phyloP scores from a whole-genome alignment of 169 alveolate species.

The Perkinsus chesapeaki region DNA sequence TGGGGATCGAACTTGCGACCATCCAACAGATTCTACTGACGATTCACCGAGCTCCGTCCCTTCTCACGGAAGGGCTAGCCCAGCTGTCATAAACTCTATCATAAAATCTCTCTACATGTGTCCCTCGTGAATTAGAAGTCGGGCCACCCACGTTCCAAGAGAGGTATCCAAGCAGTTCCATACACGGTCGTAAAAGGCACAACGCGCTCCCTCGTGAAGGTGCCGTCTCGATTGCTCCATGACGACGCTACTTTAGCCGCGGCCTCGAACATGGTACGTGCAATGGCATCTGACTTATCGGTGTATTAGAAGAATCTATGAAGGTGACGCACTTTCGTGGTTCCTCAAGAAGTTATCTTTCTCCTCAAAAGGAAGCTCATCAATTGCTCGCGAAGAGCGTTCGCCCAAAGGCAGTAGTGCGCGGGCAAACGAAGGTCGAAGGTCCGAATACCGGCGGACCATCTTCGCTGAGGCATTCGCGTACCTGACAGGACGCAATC shows the following conservation, averaged over 20 bases:
- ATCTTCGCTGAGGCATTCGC: neutral
- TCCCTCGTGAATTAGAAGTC: too few relatives aligned
- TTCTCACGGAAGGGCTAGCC: too few relatives aligned
- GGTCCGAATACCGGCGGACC: neutral
- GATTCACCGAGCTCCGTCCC: too few relatives aligned
- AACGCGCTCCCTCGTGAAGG: neutral
- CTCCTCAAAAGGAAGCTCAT: neutral
- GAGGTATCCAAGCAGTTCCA: neutral
- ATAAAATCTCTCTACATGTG: too few relatives aligned
- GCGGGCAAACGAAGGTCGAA: neutral
- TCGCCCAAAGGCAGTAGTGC: neutral
- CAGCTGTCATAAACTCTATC: too few relatives aligned
- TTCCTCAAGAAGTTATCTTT: neutral
- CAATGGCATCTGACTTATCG: neutral
- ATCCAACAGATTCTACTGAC: too few relatives aligned
- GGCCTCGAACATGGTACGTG: neutral
- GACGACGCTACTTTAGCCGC: neutral
- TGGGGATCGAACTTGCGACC: too few relatives aligned
- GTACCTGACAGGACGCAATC: neutral
- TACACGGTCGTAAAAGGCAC: neutral
- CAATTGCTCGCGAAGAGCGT: neutral
- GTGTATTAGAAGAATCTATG: neutral
- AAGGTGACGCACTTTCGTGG: neutral
- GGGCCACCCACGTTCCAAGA: neutral
- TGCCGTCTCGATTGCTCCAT: neutral